A percentile compares a stretch with the other conserved stretches of the same genome.
Conservation (phyloP, 2,329 filamentous ascomycete genomes). For the Paecilomyces dactylethromorphus region DNA sequence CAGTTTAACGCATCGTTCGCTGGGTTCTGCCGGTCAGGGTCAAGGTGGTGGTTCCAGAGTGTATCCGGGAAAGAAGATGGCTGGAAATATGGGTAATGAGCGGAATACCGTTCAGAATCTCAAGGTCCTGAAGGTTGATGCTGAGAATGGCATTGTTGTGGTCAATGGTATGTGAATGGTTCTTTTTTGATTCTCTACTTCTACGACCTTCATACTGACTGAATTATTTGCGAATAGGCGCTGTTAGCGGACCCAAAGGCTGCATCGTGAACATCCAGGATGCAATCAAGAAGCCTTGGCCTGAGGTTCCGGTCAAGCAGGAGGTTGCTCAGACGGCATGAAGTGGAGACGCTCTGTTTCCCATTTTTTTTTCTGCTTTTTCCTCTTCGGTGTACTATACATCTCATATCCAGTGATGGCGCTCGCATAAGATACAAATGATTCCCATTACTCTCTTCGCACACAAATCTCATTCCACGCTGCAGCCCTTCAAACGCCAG, state of each 20-base stretch:
- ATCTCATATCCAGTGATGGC: conserved; percentile 30
- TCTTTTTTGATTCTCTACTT: background rate
- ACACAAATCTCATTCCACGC: conserved; percentile 1
- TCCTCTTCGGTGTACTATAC: conserved; percentile 29
- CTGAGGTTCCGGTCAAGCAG: conserved; percentile 33
- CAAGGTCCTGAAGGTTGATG: conserved; percentile 80
- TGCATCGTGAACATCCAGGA: conserved; percentile 81
- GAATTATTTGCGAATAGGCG: conserved; percentile 35
- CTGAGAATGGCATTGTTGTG: conserved; percentile 78
- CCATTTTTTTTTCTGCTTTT: conserved; percentile 3
- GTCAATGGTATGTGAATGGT: conserved; percentile 59
- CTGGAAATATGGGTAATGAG: conserved; percentile 88
- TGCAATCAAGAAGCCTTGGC: conserved; percentile 80
- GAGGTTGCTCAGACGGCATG: background rate
- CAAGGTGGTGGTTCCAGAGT: conserved; percentile 92
- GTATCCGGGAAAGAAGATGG: conserved; percentile 94
- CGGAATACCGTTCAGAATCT: conserved; percentile 87
- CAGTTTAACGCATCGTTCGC: conserved; percentile 84
- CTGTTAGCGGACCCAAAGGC: conserved; percentile 82
- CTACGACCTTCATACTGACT: background rate
- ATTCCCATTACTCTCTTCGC: conserved; percentile 25
- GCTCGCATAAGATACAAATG: conserved; percentile 35
- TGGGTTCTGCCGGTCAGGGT: conserved; percentile 82
- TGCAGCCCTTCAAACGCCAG: background rate
- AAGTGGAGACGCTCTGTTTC: conserved; percentile 3